Evolutionary conservation across 805 yeast genomes (phyloP), one percentile per base, ranked within the genome.

Genomic region (Scheffersomyces lignosus): DNA sequence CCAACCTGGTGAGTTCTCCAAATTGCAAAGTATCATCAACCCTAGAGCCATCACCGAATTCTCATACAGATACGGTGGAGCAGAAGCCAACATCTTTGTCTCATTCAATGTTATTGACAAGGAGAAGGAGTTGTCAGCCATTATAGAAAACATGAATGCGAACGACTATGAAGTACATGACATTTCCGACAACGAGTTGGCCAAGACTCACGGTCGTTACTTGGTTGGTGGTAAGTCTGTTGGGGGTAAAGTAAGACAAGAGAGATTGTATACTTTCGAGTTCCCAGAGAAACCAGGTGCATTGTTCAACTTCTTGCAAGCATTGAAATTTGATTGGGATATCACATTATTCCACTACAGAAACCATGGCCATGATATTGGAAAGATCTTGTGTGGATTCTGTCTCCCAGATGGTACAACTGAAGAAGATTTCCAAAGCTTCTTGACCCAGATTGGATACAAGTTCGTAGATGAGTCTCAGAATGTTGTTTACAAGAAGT

Each of bases 221-320:
- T 71, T 93, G 46, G 96, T 93, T 16, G 99, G 99, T 40, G 99
- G 99, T 40, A 81, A 84, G 42, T 78, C 90, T 0, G 17, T 33
- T n/a, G 16, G 25, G 26, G 39, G 36, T 27, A 57, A 62, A 38
- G 79, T 86, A 14, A 73, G 78, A 18, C 74, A 87, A 47, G 99
- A 93, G 63, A 80, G 83, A 51, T 64, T 93, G 24, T 78, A 81
- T 49, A 75, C 84, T 33, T 93, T 93, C 53, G 96, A 89, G 62
- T 95, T 93, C 71, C 99, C 99, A 10, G 99, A 93, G 57, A 81
- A 93, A 54, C 98, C 99, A 2, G 96, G 96, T 32, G 97, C 99
- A 1, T 72, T 93, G 53, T 78, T 83, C 18, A 83, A 77, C 40
- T 93, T 93, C 66, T 73, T 93, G 53, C 75, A 74, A 18, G 73